Conservation (phyloP, 768 basidiomycete species). For the Mycena crocata region DNA sequence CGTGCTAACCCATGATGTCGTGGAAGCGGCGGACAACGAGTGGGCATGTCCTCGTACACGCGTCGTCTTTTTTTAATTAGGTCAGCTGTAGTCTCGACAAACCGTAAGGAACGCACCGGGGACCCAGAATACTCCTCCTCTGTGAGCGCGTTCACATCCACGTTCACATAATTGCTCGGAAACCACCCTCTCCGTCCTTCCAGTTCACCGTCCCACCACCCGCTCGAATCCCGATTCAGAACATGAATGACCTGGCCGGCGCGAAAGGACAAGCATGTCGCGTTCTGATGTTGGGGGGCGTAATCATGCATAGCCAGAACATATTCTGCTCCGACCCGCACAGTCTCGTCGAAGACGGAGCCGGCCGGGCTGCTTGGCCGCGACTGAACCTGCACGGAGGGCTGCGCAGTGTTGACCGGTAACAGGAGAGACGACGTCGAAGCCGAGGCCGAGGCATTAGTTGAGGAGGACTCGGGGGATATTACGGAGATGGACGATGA, state of each 20-base stretch:
- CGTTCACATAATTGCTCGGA: constrained; percentile 94
- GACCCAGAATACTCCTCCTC: constrained; percentile 65
- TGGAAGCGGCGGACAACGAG: constrained; percentile 62
- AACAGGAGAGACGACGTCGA: constrained; percentile 63
- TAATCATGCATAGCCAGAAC: constrained; percentile 96
- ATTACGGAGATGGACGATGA: constrained; percentile 67
- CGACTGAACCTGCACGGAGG: constrained; percentile 35
- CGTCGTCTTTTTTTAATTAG: constrained; percentile 30
- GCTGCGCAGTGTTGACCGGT: constrained; percentile 42
- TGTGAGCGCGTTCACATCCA: constrained; percentile 67
- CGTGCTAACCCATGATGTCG: constrained; percentile 65
- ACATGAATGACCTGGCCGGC: constrained; percentile 94
- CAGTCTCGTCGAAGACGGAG: constrained; percentile 60
- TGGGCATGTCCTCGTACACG: constrained; percentile 59
- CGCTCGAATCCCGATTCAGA: constrained; percentile 85
- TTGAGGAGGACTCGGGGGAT: constrained; percentile 65
- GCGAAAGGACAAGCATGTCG: constrained; percentile 88
- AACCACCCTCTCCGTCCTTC: constrained; percentile 95
- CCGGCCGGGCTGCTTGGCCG: constrained; percentile 57
- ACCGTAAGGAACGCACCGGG: constrained; percentile 42
- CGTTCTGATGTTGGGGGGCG: constrained; percentile 71
- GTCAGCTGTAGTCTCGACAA: constrained; percentile 24
- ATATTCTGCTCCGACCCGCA: constrained; percentile 69
- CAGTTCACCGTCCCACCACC: constrained; percentile 99
- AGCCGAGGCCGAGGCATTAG: constrained; percentile 57